These are phyloP conservation scores for Kingdonia uniflora DNA, from an alignment of 164 flowering plant genomes.

Conservation along the genomic window DNA sequence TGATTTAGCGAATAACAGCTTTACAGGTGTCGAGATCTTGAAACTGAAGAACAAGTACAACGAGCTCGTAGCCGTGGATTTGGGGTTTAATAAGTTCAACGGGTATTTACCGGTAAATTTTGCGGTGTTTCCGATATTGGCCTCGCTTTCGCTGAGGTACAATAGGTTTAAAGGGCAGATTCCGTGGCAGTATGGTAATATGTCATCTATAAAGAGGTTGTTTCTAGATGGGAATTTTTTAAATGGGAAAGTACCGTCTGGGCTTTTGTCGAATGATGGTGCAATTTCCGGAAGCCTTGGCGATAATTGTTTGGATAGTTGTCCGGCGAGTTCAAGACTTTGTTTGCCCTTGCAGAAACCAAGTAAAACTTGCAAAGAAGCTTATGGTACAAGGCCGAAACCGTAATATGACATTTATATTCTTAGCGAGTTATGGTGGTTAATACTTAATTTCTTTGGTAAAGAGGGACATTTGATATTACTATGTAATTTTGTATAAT, in stretches of 20 bases:
- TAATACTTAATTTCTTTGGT: no score
- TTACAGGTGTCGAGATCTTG: slow-evolving; percentile 43
- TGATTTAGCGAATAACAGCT: slow-evolving; percentile 57
- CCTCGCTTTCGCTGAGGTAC: slow-evolving; percentile 58
- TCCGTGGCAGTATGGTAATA: slow-evolving; percentile 49
- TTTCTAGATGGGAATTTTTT: slow-evolving; percentile 72
- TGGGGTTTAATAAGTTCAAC: slow-evolving; percentile 57
- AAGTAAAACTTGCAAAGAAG: slow-evolving; percentile 41
- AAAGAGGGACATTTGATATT: no score
- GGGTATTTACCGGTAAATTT: slow-evolving; percentile 48
- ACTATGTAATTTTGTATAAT: no score
- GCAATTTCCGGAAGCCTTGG: slow-evolving; percentile 60
- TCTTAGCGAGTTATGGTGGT: no score
- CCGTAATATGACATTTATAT: background rate
- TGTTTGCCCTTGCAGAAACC: slow-evolving; percentile 71
- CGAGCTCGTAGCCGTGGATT: slow-evolving; percentile 65
- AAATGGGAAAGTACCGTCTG: slow-evolving; percentile 62
- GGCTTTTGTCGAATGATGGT: slow-evolving; percentile 29
- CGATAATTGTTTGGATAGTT: slow-evolving; percentile 58
- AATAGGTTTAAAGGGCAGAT: slow-evolving; percentile 59
- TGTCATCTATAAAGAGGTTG: slow-evolving; percentile 39
- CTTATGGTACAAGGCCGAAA: slow-evolving; percentile 39
- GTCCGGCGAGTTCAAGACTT: slow-evolving; percentile 47
- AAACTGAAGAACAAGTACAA: slow-evolving; percentile 20
- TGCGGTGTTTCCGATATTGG: slow-evolving; percentile 31